Conservation (phyloP, 352 stramenopile species). For the Aphanomyces astaci region DNA sequence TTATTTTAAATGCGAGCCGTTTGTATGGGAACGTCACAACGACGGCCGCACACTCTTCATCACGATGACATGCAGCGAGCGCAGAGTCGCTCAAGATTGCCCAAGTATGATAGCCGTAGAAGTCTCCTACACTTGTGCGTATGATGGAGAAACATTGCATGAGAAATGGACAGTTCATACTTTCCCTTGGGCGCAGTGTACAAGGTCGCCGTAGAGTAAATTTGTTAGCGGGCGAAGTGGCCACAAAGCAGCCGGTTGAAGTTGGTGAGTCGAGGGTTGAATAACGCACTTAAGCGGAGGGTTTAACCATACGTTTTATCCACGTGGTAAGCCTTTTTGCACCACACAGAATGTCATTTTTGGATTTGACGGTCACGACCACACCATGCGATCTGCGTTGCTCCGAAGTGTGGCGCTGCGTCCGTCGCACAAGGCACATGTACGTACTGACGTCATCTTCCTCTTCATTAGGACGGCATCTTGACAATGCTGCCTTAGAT, state of each 20-base stretch:
- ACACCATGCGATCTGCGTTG: constrained; percentile 18
- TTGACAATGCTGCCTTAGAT: constrained; percentile 1
- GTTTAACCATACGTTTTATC: not conserved
- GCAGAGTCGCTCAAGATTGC: no score
- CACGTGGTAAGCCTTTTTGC: not conserved
- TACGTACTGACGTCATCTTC: not conserved
- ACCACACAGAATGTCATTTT: constrained; percentile 12
- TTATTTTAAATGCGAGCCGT: not conserved
- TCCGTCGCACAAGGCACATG: not conserved
- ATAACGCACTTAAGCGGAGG: not conserved
- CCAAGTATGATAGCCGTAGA: no score
- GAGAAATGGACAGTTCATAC: no score
- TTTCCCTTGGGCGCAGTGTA: no score
- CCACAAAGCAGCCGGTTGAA: not conserved
- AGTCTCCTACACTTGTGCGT: no score
- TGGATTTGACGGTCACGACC: constrained; percentile 19
- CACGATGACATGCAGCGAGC: no score
- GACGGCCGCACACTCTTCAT: no score
- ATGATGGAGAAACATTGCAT: no score
- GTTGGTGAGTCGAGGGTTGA: constrained; percentile 5
- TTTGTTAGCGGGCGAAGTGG: no score
- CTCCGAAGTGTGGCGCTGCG: not conserved
- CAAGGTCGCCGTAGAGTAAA: no score
- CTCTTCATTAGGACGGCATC: not conserved
- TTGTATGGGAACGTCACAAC: not conserved